Percentiles rank a stretch among this genome's conserved stretches.
Evolutionary conservation across 257 asterid species (phyloP).

Genomic region (Solanum commersonii): DNA sequence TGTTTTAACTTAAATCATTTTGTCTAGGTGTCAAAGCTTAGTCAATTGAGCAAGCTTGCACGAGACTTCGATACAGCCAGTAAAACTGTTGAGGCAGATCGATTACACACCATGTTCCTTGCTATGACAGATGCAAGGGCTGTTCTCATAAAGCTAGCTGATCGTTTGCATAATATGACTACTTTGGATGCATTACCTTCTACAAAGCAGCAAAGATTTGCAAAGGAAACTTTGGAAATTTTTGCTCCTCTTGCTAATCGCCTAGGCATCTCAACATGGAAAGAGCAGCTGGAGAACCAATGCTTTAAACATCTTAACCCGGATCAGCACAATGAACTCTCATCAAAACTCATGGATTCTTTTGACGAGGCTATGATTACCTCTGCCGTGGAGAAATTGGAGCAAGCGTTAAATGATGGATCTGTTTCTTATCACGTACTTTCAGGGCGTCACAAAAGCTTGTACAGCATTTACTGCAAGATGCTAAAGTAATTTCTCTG

Average conservation of each 20-base stretch:
- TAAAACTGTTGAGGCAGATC: conserved; percentile 87
- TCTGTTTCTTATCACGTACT: conserved; percentile 46
- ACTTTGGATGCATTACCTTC: conserved; percentile 75
- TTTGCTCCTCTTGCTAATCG: conserved; percentile 92
- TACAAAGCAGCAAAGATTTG: conserved; percentile 78
- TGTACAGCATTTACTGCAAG: conserved; percentile 81
- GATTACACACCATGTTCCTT: conserved; percentile 92
- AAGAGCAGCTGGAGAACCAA: conserved; percentile 83
- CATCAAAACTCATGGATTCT: conserved; percentile 52
- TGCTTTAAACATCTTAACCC: conserved; percentile 77
- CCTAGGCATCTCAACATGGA: conserved; percentile 88
- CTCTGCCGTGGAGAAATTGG: conserved; percentile 63
- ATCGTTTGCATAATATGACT: conserved; percentile 93
- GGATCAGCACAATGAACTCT: conserved; percentile 54
- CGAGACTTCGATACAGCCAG: conserved; percentile 86
- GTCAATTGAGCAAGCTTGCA: conserved; percentile 97
- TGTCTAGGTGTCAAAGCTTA: conserved; percentile 77
- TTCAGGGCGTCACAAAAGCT: conserved; percentile 86
- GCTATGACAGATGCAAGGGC: conserved; percentile 99
- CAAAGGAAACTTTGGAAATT: conserved; percentile 93
- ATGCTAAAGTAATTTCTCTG: conserved; percentile 61
- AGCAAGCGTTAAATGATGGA: conserved; percentile 48
- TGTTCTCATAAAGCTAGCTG: conserved; percentile 89
- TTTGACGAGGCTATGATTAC: conserved; percentile 61
- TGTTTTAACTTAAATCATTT: background rate